Evolutionary conservation across 768 basidiomycete species (phyloP).

Genomic region (Paxillus rubicundulus): DNA sequence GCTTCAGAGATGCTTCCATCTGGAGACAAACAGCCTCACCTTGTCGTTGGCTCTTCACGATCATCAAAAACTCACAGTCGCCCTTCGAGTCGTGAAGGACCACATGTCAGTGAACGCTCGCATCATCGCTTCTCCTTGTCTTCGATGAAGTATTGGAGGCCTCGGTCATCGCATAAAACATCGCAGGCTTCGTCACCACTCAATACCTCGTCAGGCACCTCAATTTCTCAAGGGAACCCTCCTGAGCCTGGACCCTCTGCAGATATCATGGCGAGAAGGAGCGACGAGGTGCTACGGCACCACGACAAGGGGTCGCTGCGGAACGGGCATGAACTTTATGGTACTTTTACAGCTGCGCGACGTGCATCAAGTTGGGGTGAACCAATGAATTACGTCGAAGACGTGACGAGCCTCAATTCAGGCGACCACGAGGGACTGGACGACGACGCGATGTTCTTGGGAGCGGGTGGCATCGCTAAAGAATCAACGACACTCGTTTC

Average conservation of each 20-base stretch:
- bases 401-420: constrained; percentile 43
- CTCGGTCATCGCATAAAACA: constrained; percentile 17
- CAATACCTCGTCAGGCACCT: constrained; percentile 34
- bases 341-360: constrained; percentile 43
- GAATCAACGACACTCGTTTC: constrained; percentile 32
- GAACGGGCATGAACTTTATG: constrained; percentile 25
- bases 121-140: constrained; percentile 33
- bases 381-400: constrained; percentile 39
- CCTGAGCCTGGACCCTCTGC: constrained; percentile 14
- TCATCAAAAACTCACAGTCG: constrained; percentile 25
- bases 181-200: constrained; percentile 31
- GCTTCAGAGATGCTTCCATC: constrained; percentile 34
- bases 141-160: constrained; percentile 25
- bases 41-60: constrained; percentile 11
- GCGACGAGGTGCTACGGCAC: constrained; percentile 45
- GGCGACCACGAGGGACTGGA: constrained; percentile 46
- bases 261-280: constrained; percentile 32
- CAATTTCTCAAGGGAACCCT: constrained; percentile 22
- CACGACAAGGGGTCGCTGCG: constrained; percentile 26
- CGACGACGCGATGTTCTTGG: constrained; percentile 53
- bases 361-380: constrained; percentile 69
- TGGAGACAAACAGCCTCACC: constrained; percentile 11
- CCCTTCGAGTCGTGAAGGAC: constrained; percentile 23
- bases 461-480: constrained; percentile 44
- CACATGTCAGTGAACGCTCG: constrained; percentile 14